phyloP scores from a whole-genome alignment of 495 filamentous ascomycete genomes.

The Cairneyella variabilis region DNA sequence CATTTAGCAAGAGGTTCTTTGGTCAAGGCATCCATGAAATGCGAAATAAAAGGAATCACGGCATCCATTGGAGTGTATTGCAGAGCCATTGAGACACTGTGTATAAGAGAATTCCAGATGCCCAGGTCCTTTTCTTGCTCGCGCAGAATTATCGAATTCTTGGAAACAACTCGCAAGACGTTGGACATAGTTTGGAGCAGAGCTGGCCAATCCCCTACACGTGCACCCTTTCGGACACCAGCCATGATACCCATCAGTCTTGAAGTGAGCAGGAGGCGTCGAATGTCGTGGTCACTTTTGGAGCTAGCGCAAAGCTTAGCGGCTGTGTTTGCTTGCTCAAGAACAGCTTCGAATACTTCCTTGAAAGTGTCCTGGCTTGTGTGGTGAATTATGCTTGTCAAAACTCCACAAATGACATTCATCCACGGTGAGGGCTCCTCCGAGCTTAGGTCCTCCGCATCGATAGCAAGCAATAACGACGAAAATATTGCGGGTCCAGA shows the following conservation, averaged over 20 bases:
- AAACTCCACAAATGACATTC: conserved; percentile 67
- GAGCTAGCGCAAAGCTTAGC: background rate
- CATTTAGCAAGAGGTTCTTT: conserved; percentile 56
- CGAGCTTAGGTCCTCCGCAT: conserved; percentile 43
- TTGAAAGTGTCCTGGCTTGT: conserved; percentile 65
- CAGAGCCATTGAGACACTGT: conserved; percentile 65
- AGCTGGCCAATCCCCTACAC: conserved; percentile 68
- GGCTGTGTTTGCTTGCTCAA: conserved; percentile 39
- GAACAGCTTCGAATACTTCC: conserved; percentile 55
- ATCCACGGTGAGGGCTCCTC: conserved; percentile 43
- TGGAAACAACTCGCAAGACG: conserved; percentile 44
- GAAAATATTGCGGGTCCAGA: conserved; percentile 66
- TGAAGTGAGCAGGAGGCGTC: conserved; percentile 28
- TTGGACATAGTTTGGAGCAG: conserved; percentile 55
- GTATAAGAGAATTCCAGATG: conserved; percentile 50
- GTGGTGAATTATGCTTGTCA: conserved; percentile 79
- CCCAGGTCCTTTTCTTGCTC: conserved; percentile 39
- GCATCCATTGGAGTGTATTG: conserved; percentile 77
- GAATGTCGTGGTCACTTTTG: conserved; percentile 3
- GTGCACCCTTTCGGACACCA: conserved; percentile 71
- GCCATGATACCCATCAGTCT: conserved; percentile 63
- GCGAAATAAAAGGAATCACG: conserved; percentile 61
- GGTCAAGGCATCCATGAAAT: conserved; percentile 60
- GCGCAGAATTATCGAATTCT: conserved; percentile 27
- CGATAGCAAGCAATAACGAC: conserved; percentile 52